Evolutionary conservation across 2,329 filamentous ascomycete species (phyloP).

Genomic region (Reticulascus tulasneorum): DNA sequence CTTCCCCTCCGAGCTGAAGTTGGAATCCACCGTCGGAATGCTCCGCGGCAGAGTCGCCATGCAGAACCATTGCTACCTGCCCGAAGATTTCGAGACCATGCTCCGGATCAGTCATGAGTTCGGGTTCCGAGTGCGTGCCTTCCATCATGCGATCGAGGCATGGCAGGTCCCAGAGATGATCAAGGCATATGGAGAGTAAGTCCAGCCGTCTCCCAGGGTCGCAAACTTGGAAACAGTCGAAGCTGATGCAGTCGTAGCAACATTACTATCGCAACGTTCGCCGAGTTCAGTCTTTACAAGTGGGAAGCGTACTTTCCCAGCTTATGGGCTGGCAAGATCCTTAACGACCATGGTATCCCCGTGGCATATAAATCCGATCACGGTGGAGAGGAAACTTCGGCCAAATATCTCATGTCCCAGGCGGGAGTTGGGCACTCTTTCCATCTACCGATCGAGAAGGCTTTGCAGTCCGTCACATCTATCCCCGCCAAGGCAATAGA

Average conservation of each 20-base stretch:
- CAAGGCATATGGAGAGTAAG: constrained; percentile 27
- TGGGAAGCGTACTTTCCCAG: constrained; percentile 36
- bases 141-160: constrained; percentile 36
- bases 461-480: constrained; percentile 40
- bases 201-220: constrained; percentile 9
- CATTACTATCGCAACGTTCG: constrained; percentile 38
- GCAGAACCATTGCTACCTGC: constrained; percentile 41
- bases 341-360: constrained; percentile 33
- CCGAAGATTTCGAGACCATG: constrained; percentile 40
- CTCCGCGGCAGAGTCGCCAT: constrained; percentile 36
- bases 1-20: constrained; percentile 30
- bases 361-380: constrained; percentile 43
- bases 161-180: constrained; percentile 37
- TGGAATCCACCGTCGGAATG: constrained; percentile 35
- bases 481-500: constrained; percentile 40
- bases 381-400: constrained; percentile 25
- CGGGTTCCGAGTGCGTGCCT: constrained; percentile 34
- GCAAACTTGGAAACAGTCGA: too few species aligned
- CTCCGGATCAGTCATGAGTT: constrained; percentile 37
- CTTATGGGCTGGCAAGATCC: constrained; percentile 33
- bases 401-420: constrained; percentile 38
- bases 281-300: constrained; percentile 37
- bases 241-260: constrained; percentile 20
- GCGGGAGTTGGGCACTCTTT: constrained; percentile 38
- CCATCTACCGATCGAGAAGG: constrained; percentile 33